phyloP scores from a whole-genome alignment of 208 protist species.

The Trypanosoma congolense region DNA sequence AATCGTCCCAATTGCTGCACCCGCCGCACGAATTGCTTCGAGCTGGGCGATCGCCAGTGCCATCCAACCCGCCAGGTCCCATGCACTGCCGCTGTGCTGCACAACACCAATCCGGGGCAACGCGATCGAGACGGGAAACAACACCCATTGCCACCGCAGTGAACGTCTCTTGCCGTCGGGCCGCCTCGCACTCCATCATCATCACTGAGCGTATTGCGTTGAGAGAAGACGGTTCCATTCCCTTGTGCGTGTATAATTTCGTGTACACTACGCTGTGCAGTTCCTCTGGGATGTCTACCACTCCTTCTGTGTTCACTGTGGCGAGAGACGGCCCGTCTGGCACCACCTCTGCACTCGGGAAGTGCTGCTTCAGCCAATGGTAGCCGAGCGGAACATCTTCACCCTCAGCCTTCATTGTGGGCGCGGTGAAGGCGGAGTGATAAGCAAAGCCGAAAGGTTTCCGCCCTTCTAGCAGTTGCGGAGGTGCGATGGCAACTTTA shows the following conservation, averaged over 20 bases:
- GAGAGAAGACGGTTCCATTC: conserved; percentile 48
- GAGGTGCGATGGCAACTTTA: conserved; percentile 15
- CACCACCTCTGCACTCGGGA: conserved; percentile 27
- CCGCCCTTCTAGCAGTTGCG: conserved; percentile 1
- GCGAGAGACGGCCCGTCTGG: conserved; percentile 15
- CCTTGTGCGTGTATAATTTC: conserved; percentile 32
- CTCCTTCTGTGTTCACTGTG: neutral
- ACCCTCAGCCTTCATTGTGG: conserved; percentile 68
- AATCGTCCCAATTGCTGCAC: conserved; percentile 14
- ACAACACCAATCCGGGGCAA: conserved; percentile 7
- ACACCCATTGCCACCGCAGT: neutral
- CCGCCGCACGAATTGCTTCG: neutral
- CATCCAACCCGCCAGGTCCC: neutral
- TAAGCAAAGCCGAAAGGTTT: conserved; percentile 57
- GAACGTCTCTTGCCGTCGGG: conserved; percentile 6
- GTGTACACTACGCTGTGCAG: conserved; percentile 25
- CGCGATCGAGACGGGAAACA: conserved; percentile 12
- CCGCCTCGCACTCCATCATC: conserved; percentile 19
- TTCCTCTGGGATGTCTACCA: conserved; percentile 2
- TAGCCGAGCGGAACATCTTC: conserved; percentile 62
- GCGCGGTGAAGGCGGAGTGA: conserved; percentile 44
- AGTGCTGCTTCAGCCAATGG: conserved; percentile 53
- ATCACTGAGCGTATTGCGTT: conserved; percentile 47
- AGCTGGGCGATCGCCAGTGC: too few species aligned
- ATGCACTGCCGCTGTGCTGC: neutral